A percentile compares a stretch with the other conserved stretches of the same genome.
These are phyloP conservation scores for Barnettozyma wickerhamii DNA, from an alignment of 805 yeast species.

Conservation along the genomic window DNA sequence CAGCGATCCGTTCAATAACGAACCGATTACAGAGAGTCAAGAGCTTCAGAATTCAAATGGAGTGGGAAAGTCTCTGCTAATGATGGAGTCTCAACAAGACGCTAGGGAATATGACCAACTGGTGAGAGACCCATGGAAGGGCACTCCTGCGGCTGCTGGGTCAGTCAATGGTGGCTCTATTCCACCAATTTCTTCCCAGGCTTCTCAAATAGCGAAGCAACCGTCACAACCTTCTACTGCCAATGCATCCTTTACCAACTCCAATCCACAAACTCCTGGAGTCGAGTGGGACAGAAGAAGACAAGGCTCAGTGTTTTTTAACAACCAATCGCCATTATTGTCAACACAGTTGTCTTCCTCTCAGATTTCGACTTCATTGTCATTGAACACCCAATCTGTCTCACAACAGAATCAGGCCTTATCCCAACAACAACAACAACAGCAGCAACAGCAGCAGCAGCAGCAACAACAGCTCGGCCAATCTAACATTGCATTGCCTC, in stretches of 20 bases:
- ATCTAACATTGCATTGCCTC: conserved; percentile 7
- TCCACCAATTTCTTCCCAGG: conserved; percentile 10
- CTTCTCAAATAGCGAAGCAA: conserved; percentile 10
- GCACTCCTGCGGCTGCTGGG: conserved; percentile 5
- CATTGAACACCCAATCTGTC: conserved; percentile 13
- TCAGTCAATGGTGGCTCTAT: conserved; percentile 5
- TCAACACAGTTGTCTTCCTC: conserved; percentile 19
- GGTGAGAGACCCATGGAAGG: conserved; percentile 41
- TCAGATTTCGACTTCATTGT: conserved; percentile 22
- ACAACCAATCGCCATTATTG: conserved; percentile 24
- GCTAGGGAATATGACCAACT: conserved; percentile 38
- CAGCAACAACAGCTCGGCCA: conserved; percentile 6
- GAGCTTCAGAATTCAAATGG: conserved; percentile 27
- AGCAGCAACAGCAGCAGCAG: conserved; percentile 3
- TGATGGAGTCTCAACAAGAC: conserved; percentile 35
- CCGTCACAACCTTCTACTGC: conserved; percentile 15
- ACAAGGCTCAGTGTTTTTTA: conserved; percentile 51
- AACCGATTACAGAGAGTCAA: conserved; percentile 20
- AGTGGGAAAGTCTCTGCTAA: conserved; percentile 36
- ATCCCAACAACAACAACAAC: conserved; percentile 6
- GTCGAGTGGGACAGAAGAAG: conserved; percentile 49
- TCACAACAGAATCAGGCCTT: neutral
- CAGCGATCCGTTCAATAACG: conserved; percentile 54
- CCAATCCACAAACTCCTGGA: conserved; percentile 39
- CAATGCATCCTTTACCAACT: conserved; percentile 14